A percentile compares a stretch with the other conserved stretches of the same genome.
Conservation (phyloP, 345 rosid genomes). For the Rubroshorea leprosula region DNA sequence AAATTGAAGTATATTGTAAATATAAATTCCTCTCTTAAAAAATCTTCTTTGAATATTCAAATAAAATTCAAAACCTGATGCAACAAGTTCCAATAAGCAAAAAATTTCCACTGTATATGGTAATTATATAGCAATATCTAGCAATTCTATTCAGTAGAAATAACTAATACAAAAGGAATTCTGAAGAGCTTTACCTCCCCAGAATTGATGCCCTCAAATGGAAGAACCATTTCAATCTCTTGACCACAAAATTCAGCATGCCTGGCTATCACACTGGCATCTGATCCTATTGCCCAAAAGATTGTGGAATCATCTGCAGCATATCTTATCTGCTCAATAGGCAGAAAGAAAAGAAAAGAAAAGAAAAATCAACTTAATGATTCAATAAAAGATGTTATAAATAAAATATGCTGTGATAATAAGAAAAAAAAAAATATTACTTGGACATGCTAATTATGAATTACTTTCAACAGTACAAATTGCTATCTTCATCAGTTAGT, state of each 20-base stretch:
- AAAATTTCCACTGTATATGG: no score
- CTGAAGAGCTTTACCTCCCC: constrained; percentile 55
- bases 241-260: constrained; percentile 75
- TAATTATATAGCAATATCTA: not conserved
- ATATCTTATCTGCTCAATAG: constrained; percentile 55
- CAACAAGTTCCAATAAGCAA: no score
- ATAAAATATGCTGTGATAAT: no score
- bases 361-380: constrained; percentile 1
- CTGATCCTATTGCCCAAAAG: constrained; percentile 94
- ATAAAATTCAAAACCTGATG: no score
- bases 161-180: not conserved
- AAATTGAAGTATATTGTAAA: no score
- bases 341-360: constrained; percentile 8
- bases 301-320: constrained; percentile 79
- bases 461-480: not conserved
- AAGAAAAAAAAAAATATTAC: not conserved
- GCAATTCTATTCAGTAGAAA: not conserved
- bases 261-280: constrained; percentile 58
- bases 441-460: not conserved
- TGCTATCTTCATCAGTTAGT: not conserved
- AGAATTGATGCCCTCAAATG: constrained; percentile 68
- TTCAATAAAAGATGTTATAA: constrained; percentile 2
- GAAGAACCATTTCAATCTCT: constrained; percentile 84
- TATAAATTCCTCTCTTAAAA: no score
- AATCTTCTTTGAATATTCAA: no score